These are phyloP conservation scores for Yarrowia sp. DNA, from an alignment of 805 yeast genomes.

Conservation along the genomic window DNA sequence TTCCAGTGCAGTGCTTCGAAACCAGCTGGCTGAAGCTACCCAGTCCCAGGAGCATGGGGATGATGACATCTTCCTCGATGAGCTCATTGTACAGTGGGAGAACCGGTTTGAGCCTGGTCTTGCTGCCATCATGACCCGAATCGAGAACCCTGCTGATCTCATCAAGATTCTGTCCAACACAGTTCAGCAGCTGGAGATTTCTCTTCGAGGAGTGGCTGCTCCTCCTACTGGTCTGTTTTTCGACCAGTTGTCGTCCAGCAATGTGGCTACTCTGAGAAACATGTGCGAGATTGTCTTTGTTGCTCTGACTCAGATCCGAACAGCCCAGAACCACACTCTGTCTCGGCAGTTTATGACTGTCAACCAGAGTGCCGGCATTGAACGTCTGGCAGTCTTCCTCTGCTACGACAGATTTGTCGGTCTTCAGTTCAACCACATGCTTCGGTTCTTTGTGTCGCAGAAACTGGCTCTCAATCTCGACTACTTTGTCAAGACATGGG, in stretches of 20 bases:
- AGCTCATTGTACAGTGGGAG: slow-evolving; percentile 3
- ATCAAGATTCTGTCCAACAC: slow-evolving; percentile 49
- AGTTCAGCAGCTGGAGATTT: slow-evolving; percentile 62
- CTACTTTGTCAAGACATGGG: slow-evolving; percentile 23
- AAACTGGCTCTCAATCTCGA: slow-evolving; percentile 23
- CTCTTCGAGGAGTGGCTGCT: slow-evolving; percentile 51
- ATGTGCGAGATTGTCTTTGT: slow-evolving; percentile 40
- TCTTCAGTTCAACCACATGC: slow-evolving; percentile 10
- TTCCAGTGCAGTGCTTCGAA: neutral
- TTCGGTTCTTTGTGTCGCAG: slow-evolving; percentile 12
- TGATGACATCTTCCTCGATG: neutral
- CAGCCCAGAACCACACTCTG: slow-evolving; percentile 15
- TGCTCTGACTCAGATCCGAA: slow-evolving; percentile 18
- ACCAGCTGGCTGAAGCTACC: slow-evolving; percentile 13
- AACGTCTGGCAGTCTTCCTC: slow-evolving; percentile 10
- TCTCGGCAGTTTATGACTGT: slow-evolving; percentile 21
- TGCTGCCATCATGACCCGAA: slow-evolving; percentile 13
- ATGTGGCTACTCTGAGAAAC: slow-evolving; percentile 57
- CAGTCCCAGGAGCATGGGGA: neutral
- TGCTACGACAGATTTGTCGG: slow-evolving; percentile 19
- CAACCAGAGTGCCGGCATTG: slow-evolving; percentile 7
- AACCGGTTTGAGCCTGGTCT: slow-evolving; percentile 14
- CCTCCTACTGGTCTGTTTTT: slow-evolving; percentile 43
- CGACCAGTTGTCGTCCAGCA: slow-evolving; percentile 60
- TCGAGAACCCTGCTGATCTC: slow-evolving; percentile 12